Base-by-base conservation (phyloP, 1,284 basidiomycete species). In the Sporisorium sorghi region DNA sequence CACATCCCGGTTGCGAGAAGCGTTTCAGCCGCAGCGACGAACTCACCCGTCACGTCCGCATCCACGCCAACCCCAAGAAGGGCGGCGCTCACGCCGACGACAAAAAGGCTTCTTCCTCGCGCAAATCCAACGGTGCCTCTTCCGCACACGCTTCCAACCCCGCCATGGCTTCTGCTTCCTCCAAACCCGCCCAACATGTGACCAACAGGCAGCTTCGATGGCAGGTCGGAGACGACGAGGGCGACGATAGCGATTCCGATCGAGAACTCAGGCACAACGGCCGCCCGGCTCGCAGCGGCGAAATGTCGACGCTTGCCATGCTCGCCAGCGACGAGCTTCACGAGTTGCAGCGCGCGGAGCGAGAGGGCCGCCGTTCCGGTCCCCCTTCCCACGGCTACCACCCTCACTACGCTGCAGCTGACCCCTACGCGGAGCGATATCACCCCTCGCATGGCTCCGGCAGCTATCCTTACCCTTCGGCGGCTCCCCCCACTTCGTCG, bases 11-110 rank as follows among this genome's bases (percentile, higher is more conserved):
- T n/a, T 99, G 96, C 88, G 95, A 97, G 86, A 99, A 98, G 86
- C 92, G 94, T 28, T 99, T 99, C 86, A 96, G 93, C 32, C 91
- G 96, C 71, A 95, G 93, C 19, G 96, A 99, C 87, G 96, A 99
- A 86, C 89, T 99, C 76, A 99, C 96, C 23, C 89, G 96, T 61
- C 96, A 99, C 83, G 91, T 93, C 0, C 90, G 96, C 59, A 99
- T 98, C 79, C 96, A 99, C 85, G 90, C 86, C 46, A 87, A 85
- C 59, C 85, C 85, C 35, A 78, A 78, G 55, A 75, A 82, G 59
- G 60, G 61, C 17, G 68, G 52, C 28, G 62, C 49, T 19, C 48
- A 58, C 50, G 14, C 50, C 32, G 64, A 72, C 23, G 76, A 78
- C 35, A 67, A 55, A 47, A 70, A 60, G 58, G 46, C 62, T 26